phyloP scores from a whole-genome alignment of 2,329 filamentous ascomycete genomes.

The Seiridium cupressi region DNA sequence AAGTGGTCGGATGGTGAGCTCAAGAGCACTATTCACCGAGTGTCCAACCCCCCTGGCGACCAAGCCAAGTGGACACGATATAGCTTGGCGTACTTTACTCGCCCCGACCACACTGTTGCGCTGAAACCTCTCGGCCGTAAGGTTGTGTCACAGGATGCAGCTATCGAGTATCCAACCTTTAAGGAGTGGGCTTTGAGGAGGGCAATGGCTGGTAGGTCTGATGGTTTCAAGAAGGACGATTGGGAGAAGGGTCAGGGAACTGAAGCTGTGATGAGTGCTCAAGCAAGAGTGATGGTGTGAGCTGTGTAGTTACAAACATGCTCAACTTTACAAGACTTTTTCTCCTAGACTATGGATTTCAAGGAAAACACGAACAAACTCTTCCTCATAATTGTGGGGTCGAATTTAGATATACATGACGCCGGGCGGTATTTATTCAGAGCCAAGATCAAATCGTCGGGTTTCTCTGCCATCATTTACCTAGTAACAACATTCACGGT shows the following conservation, averaged over 20 bases:
- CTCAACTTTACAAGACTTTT: too few relatives aligned
- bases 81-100: constrained; percentile 14
- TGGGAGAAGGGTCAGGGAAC: constrained; percentile 15
- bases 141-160: constrained; percentile 3
- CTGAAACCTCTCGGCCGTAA: constrained; percentile 13
- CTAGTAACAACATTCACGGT: too few relatives aligned
- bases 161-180: constrained; percentile 9
- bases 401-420: too few relatives aligned
- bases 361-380: too few relatives aligned
- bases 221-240: constrained; percentile 13
- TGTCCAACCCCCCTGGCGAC: constrained; percentile 11
- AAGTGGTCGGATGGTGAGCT: constrained; percentile 14
- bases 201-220: constrained; percentile 12
- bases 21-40: constrained; percentile 14
- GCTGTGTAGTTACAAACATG: neutral
- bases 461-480: too few relatives aligned
- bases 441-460: too few relatives aligned
- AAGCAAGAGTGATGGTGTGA: constrained; percentile 10
- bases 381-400: too few relatives aligned
- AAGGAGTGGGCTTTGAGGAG: constrained; percentile 15
- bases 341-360: too few relatives aligned
- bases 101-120: constrained; percentile 11
- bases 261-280: constrained; percentile 8
- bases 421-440: too few relatives aligned
- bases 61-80: constrained; percentile 12